Conservation (phyloP, 148 eudicot genomes). For the Chenopodium berlandieri region DNA sequence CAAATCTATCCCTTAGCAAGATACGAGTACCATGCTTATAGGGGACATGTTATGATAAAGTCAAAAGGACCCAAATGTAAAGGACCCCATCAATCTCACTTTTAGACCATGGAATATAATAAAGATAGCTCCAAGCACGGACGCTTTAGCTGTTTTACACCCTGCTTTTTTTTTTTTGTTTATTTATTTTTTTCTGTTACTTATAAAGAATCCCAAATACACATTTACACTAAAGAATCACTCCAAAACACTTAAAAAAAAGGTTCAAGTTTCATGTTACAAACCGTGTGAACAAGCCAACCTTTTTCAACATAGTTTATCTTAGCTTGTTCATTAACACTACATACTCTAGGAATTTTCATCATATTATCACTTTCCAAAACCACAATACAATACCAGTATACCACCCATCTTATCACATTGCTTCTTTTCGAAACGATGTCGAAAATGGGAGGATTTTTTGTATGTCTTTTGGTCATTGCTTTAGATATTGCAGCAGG, state of each 20-base stretch:
- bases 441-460: conserved; percentile 44
- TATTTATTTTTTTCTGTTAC: too few species aligned
- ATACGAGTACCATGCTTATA: neutral
- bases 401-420: neutral
- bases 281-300: conserved; percentile 17
- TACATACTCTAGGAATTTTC: neutral
- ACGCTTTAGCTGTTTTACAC: conserved; percentile 9
- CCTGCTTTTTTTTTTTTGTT: neutral
- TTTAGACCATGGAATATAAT: neutral
- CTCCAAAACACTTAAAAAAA: neutral
- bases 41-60: neutral
- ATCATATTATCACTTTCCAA: neutral
- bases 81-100: neutral
- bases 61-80: neutral
- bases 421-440: conserved; percentile 16
- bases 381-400: neutral
- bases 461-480: conserved; percentile 56
- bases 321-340: neutral
- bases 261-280: neutral
- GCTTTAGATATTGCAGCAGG: conserved; percentile 72
- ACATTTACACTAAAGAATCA: neutral
- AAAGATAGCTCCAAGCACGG: neutral
- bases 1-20: neutral
- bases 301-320: neutral
- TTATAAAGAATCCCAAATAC: neutral